Base-by-base conservation (phyloP, 2,329 filamentous ascomycete species). In the Pseudocercospora crystallina region DNA sequence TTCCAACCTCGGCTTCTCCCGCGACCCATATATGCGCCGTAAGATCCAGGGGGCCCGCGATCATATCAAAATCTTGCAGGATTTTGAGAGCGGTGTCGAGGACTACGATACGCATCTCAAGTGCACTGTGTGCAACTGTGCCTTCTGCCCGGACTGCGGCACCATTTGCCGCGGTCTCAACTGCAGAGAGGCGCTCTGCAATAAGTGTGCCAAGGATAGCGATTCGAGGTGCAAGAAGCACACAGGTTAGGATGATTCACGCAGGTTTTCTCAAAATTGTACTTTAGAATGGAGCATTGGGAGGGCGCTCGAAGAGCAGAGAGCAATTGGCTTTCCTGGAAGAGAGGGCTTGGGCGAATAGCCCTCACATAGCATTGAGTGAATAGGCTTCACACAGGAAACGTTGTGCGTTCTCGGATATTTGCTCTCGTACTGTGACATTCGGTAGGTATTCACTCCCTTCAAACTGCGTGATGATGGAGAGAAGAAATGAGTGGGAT, bases 71-170 rank as follows among this genome's bases (percentile, higher is more conserved):
- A 26, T 45, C 2, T 33, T 53, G 5, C 34, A 36, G 26, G 43
- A 15, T 14, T 32, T 33, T 43, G 32, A 40, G 32, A 43, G 35
- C n/a, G 51, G 51, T 5, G 43, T 53, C 15, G 51, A 53, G 42
- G 32, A 40, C 8, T 49, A 49, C 32, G 51, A 53, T 37, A 42
- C 46, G 10, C 41, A 53, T 35, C 47, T 53, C 29, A 37, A 36
- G 35, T 53, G 51, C 31, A 49, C 51, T n/a, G 38, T 17, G 29
- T 53, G 51, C 36, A 41, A 31, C 10, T 31, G 37, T 7, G 46
- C 46, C 3, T 53, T 47, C 26, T 53, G 51, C 37, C 41, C 42
- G 30, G 45, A 53, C 36, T 46, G 49, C 42, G 51, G 51, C 31
- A 26, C 32, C 38, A 42, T 53, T 13, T 53, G 51, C 51, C 38